Conservation (phyloP, 1,284 basidiomycete genomes). For the Neotropicomus parvogracilis region DNA sequence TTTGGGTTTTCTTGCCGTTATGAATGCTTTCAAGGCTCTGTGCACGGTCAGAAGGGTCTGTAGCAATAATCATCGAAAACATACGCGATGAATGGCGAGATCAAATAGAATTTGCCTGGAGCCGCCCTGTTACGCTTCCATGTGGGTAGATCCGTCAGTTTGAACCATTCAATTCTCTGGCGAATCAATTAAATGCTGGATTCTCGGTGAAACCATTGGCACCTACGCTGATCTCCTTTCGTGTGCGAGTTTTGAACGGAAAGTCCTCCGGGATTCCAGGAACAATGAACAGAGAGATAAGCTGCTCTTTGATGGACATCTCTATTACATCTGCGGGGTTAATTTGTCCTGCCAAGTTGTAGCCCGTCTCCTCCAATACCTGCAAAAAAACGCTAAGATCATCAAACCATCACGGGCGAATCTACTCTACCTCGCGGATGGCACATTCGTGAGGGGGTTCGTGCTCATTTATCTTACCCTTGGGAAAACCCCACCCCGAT, state of each 20-base stretch:
- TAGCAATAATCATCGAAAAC: constrained; percentile 30
- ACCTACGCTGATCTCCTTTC: constrained; percentile 97
- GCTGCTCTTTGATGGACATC: constrained; percentile 85
- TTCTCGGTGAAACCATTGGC: not conserved
- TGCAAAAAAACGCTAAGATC: constrained; percentile 31
- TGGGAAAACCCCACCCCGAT: constrained; percentile 97
- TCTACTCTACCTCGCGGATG: constrained; percentile 71
- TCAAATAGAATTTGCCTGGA: constrained; percentile 89
- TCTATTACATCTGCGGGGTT: constrained; percentile 75
- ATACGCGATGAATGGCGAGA: constrained; percentile 91
- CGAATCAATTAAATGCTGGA: constrained; percentile 13
- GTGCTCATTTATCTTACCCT: constrained; percentile 97
- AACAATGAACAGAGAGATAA: constrained; percentile 90
- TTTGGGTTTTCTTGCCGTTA: constrained; percentile 51
- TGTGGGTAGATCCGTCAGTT: constrained; percentile 83
- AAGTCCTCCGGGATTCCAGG: constrained; percentile 88
- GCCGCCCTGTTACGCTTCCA: constrained; percentile 82
- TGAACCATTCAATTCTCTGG: constrained; percentile 97
- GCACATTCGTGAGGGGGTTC: constrained; percentile 85
- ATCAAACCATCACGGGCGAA: not conserved
- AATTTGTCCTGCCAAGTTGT: constrained; percentile 74
- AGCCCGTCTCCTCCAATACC: constrained; percentile 95
- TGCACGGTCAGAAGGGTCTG: constrained; percentile 10
- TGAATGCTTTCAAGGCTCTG: constrained; percentile 66
- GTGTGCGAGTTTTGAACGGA: constrained; percentile 87